Conservation (phyloP, 2,329 filamentous ascomycete genomes). For the Colletotrichum lindemuthianum region DNA sequence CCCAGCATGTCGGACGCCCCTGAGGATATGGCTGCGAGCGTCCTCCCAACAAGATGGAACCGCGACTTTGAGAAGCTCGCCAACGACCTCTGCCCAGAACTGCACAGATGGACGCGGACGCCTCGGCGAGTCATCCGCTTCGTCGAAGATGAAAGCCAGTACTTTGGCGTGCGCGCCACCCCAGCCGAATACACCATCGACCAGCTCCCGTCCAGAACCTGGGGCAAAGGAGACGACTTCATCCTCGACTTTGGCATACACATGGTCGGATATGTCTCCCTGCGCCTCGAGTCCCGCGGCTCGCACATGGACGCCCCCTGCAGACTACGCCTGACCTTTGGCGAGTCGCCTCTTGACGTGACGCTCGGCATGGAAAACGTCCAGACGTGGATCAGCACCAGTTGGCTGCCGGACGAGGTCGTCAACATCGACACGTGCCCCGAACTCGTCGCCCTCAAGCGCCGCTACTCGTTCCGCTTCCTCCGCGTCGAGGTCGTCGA, state of each 20-base stretch:
- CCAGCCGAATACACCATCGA: conserved; percentile 34
- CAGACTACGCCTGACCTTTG: conserved; percentile 47
- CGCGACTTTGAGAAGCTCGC: conserved; percentile 21
- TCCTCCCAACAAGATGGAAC: conserved; percentile 29
- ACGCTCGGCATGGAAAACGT: conserved; percentile 45
- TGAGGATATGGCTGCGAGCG: conserved; percentile 25
- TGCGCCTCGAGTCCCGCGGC: conserved; percentile 42
- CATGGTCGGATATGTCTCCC: conserved; percentile 45
- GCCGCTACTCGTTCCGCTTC: conserved; percentile 47
- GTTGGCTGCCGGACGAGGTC: conserved; percentile 49
- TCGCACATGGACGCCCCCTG: conserved; percentile 48
- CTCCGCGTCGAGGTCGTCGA: conserved; percentile 47
- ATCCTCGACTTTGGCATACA: conserved; percentile 47
- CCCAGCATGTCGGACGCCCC: conserved; percentile 23
- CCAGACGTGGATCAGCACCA: conserved; percentile 50
- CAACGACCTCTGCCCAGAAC: conserved; percentile 26
- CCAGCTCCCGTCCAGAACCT: conserved; percentile 35
- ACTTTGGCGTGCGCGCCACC: conserved; percentile 38
- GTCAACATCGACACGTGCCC: conserved; percentile 48
- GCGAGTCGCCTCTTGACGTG: conserved; percentile 49
- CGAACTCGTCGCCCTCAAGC: conserved; percentile 41
- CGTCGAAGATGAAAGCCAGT: conserved; percentile 34
- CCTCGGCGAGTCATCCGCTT: conserved; percentile 39
- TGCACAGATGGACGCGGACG: conserved; percentile 34
- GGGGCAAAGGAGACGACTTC: conserved; percentile 43